Evolutionary conservation across 805 yeast species (phyloP).

Genomic region (Kluyveromyces starmeri): DNA sequence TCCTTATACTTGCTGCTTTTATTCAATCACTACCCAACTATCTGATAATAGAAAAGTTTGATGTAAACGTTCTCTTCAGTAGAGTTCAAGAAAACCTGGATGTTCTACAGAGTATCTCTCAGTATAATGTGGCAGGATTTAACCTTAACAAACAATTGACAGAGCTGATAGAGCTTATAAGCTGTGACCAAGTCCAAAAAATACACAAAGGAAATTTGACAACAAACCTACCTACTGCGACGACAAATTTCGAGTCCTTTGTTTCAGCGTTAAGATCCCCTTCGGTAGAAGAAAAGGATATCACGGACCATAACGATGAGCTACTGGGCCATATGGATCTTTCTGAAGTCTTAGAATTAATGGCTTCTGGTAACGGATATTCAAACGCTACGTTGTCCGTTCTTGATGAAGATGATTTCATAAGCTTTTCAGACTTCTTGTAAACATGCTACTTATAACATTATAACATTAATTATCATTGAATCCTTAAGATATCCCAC

Average conservation of each 20-base stretch:
- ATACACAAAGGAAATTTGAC: constrained; percentile 5
- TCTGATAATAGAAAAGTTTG: constrained; percentile 7
- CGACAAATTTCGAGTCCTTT: constrained; percentile 1
- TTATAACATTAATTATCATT: not conserved
- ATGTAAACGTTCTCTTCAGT: constrained; percentile 9
- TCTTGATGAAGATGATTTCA: constrained; percentile 11
- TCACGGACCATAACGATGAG: constrained; percentile 4
- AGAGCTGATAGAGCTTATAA: constrained; percentile 14
- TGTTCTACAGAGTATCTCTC: constrained; percentile 12
- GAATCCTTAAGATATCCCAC: no score
- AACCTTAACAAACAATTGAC: constrained; percentile 14
- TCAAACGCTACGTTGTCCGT: not conserved
- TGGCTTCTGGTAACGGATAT: constrained; percentile 5
- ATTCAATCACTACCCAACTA: constrained; percentile 10
- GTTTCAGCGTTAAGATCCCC: not conserved
- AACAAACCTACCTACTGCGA: not conserved
- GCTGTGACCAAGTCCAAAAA: constrained; percentile 9
- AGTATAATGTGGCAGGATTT: constrained; percentile 12
- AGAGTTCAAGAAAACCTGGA: constrained; percentile 11
- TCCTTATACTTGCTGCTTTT: constrained; percentile 13
- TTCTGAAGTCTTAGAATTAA: constrained; percentile 9
- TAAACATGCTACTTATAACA: not conserved
- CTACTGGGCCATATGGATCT: constrained; percentile 10
- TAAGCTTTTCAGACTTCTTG: constrained; percentile 7
- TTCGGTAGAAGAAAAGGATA: not conserved